These are phyloP conservation scores for Phytopythium kandeliae DNA, from an alignment of 352 stramenopile genomes.

Conservation along the genomic window DNA sequence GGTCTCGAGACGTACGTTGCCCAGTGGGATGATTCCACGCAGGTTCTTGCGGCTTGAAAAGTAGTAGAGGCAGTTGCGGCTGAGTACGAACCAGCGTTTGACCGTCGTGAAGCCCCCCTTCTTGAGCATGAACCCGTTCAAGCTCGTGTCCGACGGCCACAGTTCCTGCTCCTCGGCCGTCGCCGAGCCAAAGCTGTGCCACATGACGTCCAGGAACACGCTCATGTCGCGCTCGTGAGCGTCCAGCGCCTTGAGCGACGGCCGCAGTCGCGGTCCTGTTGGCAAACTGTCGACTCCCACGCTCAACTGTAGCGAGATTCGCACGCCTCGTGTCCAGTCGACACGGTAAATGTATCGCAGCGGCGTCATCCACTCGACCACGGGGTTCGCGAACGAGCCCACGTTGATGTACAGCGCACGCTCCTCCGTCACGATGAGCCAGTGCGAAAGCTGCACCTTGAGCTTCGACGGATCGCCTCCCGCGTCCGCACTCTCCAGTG, in stretches of 20 bases:
- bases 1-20: constrained; percentile 64
- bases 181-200: constrained; percentile 75
- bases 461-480: constrained; percentile 35
- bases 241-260: constrained; percentile 65
- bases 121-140: constrained; percentile 82
- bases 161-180: constrained; percentile 84
- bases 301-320: constrained; percentile 72
- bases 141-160: constrained; percentile 84
- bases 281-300: constrained; percentile 83
- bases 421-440: constrained; percentile 86
- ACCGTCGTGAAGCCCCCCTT: constrained; percentile 77
- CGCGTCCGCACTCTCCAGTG: constrained; percentile 9
- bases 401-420: constrained; percentile 85
- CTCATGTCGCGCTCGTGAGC: constrained; percentile 83
- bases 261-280: constrained; percentile 63
- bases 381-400: constrained; percentile 58
- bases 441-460: constrained; percentile 75
- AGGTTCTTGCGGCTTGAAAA: constrained; percentile 80
- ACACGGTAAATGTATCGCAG: constrained; percentile 83
- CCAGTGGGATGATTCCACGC: constrained; percentile 81
- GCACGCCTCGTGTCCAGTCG: constrained; percentile 57
- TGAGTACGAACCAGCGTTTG: constrained; percentile 85
- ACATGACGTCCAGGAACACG: constrained; percentile 86
- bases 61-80: constrained; percentile 87
- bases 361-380: constrained; percentile 88